Evolutionary conservation across 169 alveolate species (phyloP).

Genomic region (Eimeria sp.): DNA sequence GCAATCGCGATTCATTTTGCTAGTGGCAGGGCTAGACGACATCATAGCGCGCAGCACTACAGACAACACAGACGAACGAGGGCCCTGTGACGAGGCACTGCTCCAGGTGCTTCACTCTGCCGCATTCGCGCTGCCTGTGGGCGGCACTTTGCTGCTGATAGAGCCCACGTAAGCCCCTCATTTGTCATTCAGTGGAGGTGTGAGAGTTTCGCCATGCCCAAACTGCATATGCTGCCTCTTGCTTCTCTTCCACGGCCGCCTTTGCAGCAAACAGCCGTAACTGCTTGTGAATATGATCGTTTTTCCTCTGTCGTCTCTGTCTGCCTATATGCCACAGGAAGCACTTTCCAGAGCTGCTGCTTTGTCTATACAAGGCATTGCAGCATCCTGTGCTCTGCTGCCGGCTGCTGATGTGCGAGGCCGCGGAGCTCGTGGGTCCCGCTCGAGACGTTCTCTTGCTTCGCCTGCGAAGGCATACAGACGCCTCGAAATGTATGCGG

Average conservation of each 20-base stretch:
- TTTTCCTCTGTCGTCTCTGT: not conserved
- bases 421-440: conserved; percentile 59
- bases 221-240: not conserved
- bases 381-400: conserved; percentile 46
- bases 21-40: conserved; percentile 55
- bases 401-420: conserved; percentile 41
- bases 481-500: conserved; percentile 19
- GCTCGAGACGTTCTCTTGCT: conserved; percentile 25
- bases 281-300: not conserved
- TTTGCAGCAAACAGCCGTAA: not conserved
- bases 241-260: not conserved
- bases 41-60: conserved; percentile 58
- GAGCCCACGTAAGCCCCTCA: conserved; percentile 39
- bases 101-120: conserved; percentile 69
- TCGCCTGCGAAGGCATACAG: conserved; percentile 44
- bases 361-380: conserved; percentile 36
- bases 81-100: conserved; percentile 51
- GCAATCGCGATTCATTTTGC: conserved; percentile 41
- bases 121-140: conserved; percentile 52
- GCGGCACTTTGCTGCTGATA: conserved; percentile 53
- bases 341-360: conserved; percentile 53
- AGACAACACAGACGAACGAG: conserved; percentile 51
- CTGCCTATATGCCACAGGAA: not conserved
- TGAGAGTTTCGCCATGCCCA: not conserved
- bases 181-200: not conserved